Evolutionary conservation across 805 yeast genomes (phyloP).

Genomic region (Candida golubevii): DNA sequence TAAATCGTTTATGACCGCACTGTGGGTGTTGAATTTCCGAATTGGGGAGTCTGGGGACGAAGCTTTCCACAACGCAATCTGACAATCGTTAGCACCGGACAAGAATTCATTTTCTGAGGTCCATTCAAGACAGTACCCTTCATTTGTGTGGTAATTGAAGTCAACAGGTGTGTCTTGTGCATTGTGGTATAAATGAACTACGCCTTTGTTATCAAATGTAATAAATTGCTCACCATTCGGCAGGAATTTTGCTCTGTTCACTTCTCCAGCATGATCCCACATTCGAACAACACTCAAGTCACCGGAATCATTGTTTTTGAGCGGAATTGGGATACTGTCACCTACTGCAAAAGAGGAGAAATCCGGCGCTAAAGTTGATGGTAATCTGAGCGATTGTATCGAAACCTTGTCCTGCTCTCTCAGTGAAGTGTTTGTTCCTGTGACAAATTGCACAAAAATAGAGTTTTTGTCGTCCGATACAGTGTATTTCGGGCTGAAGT

Average conservation of each 20-base stretch:
- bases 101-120: constrained; percentile 43
- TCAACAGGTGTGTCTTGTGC: constrained; percentile 19
- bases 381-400: constrained; percentile 42
- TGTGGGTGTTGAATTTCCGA: constrained; percentile 47
- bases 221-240: constrained; percentile 48
- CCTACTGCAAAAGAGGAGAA: constrained; percentile 20
- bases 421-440: constrained; percentile 47
- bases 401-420: constrained; percentile 42
- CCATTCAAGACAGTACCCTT: constrained; percentile 77
- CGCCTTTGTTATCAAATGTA: constrained; percentile 52
- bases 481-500: constrained; percentile 55
- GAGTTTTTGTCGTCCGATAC: constrained; percentile 25
- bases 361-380: constrained; percentile 46
- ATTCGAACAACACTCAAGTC: constrained; percentile 38
- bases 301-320: constrained; percentile 22
- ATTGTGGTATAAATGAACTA: constrained; percentile 41
- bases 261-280: constrained; percentile 65
- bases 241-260: constrained; percentile 56
- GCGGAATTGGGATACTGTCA: constrained; percentile 19
- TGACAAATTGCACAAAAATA: constrained; percentile 36
- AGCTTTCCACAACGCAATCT: constrained; percentile 70
- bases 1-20: constrained; percentile 62
- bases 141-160: constrained; percentile 54
- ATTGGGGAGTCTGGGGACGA: constrained; percentile 41
- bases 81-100: constrained; percentile 63